Percentiles rank a stretch among this genome's conserved stretches.
Evolutionary conservation across 306 rosid genomes (phyloP).

Genomic region (Abrus precatorius): DNA sequence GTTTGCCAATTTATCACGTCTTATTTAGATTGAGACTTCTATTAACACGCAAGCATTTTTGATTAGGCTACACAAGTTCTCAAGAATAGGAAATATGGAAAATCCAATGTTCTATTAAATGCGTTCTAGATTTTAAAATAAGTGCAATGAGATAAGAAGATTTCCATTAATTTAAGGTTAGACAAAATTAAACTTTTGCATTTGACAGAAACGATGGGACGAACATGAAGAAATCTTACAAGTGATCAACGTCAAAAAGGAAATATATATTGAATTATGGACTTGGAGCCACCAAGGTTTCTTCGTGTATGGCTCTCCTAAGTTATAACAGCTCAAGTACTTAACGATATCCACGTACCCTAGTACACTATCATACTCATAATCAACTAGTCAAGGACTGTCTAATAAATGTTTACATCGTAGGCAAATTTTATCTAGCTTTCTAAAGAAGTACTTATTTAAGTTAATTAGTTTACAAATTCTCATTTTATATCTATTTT

Average conservation of each 20-base stretch:
- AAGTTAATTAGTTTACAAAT: too few species aligned
- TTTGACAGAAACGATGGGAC: conserved; percentile 22
- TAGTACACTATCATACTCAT: too few species aligned
- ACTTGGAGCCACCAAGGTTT: conserved; percentile 27
- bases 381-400: too few species aligned
- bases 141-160: conserved; percentile 11
- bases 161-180: background rate
- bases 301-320: background rate
- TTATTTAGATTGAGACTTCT: conserved; percentile 6
- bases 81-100: conserved; percentile 10
- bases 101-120: conserved; percentile 10
- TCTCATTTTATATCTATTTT: too few species aligned
- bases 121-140: background rate
- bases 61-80: background rate
- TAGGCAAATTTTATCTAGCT: too few species aligned
- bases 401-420: too few species aligned
- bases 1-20: conserved; percentile 23
- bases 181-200: conserved; percentile 11
- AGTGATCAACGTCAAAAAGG: background rate
- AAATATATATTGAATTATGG: background rate
- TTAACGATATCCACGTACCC: too few species aligned
- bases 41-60: conserved; percentile 20
- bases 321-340: background rate
- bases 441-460: too few species aligned
- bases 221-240: conserved; percentile 8